These are phyloP conservation scores for Nigrospora sphaerica DNA, from an alignment of 2,329 filamentous ascomycete species.

Conservation along the genomic window DNA sequence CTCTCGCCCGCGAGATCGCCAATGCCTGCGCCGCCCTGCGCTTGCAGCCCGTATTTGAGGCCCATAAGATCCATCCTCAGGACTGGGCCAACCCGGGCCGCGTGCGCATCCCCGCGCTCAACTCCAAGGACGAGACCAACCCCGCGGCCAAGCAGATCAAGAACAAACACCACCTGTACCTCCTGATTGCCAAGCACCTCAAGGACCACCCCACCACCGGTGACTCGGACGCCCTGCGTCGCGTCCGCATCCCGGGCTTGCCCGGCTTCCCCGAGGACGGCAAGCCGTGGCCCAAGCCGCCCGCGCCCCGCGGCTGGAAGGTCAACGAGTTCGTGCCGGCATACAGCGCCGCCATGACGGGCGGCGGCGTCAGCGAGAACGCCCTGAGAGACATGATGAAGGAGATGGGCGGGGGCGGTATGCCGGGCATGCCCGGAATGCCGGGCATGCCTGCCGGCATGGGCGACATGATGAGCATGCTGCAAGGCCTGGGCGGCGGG, in stretches of 20 bases:
- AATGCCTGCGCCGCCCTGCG: slow-evolving; percentile 72
- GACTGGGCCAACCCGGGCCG: slow-evolving; percentile 97
- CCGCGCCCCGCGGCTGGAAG: slow-evolving; percentile 85
- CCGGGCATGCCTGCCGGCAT: slow-evolving; percentile 17
- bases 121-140: slow-evolving; percentile 44
- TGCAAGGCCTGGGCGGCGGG: slow-evolving; percentile 8
- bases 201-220: slow-evolving; percentile 71
- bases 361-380: slow-evolving; percentile 90
- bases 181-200: slow-evolving; percentile 71
- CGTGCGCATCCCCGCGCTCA: slow-evolving; percentile 54
- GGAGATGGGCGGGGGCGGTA: slow-evolving; percentile 59
- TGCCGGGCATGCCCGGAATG: slow-evolving; percentile 16
- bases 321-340: slow-evolving; percentile 77
- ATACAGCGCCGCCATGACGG: slow-evolving; percentile 82
- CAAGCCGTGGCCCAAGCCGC: slow-evolving; percentile 64
- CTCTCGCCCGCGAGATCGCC: slow-evolving; percentile 82
- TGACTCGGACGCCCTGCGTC: slow-evolving; percentile 55
- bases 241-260: slow-evolving; percentile 66
- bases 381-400: slow-evolving; percentile 95
- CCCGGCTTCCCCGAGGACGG: slow-evolving; percentile 55
- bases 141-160: slow-evolving; percentile 40
- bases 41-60: slow-evolving; percentile 74
- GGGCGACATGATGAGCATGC: slow-evolving; percentile 7
- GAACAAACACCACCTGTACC: slow-evolving; percentile 82
- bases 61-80: slow-evolving; percentile 86